phyloP scores from a whole-genome alignment of 192 early-diverging fungal species.

The Gamsiella multidivaricata region DNA sequence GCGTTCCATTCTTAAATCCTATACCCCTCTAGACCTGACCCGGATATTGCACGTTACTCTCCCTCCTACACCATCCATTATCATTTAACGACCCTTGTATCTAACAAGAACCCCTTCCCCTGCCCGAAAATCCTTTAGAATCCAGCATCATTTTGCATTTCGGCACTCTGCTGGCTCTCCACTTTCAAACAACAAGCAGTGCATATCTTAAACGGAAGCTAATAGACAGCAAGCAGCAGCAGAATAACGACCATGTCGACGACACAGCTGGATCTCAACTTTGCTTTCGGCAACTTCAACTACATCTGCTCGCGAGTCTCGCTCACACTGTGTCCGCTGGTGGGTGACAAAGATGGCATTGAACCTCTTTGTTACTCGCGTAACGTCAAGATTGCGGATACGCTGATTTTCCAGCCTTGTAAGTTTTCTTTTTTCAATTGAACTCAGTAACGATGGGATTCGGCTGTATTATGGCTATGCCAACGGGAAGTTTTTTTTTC shows the following conservation, averaged over 20 bases:
- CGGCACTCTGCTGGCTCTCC: not conserved
- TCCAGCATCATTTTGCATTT: too few species aligned
- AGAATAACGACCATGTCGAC: constrained; percentile 15
- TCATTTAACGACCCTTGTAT: too few species aligned
- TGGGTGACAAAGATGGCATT: constrained; percentile 78
- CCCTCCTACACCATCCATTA: too few species aligned
- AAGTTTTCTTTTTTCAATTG: constrained; percentile 42
- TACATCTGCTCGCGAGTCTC: constrained; percentile 87
- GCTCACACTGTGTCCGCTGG: constrained; percentile 90
- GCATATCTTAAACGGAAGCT: too few species aligned
- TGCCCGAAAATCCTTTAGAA: too few species aligned
- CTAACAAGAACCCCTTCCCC: too few species aligned
- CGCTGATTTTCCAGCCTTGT: constrained; percentile 93
- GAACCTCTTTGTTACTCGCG: constrained; percentile 95
- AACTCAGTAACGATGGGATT: not conserved
- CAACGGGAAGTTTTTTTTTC: constrained; percentile 8
- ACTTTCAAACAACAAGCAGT: too few species aligned
- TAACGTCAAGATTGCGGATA: constrained; percentile 88
- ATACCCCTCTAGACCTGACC: not conserved
- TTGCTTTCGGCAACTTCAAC: constrained; percentile 88
- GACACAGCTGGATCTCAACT: constrained; percentile 12
- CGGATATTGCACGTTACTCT: too few species aligned
- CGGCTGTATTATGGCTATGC: too few species aligned
- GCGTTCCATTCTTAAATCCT: not conserved
- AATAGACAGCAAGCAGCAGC: not conserved